phyloP scores from a whole-genome alignment of 805 yeast genomes.

The Wickerhamia fluorescens region DNA sequence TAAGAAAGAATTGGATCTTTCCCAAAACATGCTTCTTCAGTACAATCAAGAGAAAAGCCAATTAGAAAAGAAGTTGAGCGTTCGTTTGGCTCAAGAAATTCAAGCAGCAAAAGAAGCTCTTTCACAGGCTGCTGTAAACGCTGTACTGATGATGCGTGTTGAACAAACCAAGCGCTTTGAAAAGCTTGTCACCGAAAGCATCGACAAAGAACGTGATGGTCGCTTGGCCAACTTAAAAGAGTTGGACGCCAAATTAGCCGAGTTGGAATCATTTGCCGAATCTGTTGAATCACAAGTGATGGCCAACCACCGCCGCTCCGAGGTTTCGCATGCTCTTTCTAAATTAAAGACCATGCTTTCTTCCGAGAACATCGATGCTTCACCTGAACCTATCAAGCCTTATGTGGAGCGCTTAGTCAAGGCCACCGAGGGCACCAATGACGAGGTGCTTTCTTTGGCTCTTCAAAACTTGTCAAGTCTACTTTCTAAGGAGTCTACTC shows the following conservation, averaged over 20 bases:
- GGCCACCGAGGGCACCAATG: conserved; percentile 16
- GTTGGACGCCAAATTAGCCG: conserved; percentile 46
- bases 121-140: conserved; percentile 66
- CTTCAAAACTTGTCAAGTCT: conserved; percentile 28
- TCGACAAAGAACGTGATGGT: conserved; percentile 59
- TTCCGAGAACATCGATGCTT: conserved; percentile 12
- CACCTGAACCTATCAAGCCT: conserved; percentile 22
- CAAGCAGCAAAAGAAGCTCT: conserved; percentile 60
- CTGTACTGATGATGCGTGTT: conserved; percentile 57
- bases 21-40: conserved; percentile 53
- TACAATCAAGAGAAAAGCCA: conserved; percentile 55
- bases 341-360: conserved; percentile 27
- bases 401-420: conserved; percentile 32
- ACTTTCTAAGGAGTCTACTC: conserved; percentile 30
- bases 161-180: conserved; percentile 65
- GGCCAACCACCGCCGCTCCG: conserved; percentile 26
- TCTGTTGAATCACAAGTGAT: conserved; percentile 32
- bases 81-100: conserved; percentile 56
- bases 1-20: conserved; percentile 47
- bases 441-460: conserved; percentile 29
- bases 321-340: conserved; percentile 23
- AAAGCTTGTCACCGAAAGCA: conserved; percentile 45
- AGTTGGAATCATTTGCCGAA: conserved; percentile 49
- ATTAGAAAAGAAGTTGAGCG: conserved; percentile 52
- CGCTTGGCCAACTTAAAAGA: conserved; percentile 64